Conservation (phyloP, 345 rosid species). For the Lumnitzera littorea region DNA sequence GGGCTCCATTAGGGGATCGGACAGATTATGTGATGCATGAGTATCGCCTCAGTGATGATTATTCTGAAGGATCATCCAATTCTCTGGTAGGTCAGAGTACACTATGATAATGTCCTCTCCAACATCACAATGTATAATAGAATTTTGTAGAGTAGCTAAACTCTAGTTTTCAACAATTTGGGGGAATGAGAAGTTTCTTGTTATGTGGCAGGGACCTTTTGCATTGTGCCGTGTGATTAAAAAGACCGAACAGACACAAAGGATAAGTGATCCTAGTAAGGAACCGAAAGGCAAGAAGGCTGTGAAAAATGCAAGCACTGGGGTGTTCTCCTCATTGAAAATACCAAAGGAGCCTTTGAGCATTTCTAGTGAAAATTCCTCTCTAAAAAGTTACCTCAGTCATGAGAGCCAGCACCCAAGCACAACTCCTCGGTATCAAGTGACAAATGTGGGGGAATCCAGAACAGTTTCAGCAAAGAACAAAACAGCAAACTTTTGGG, state of each 20-base stretch:
- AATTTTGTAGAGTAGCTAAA: neutral
- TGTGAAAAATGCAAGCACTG: conserved; percentile 31
- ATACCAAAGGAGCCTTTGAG: conserved; percentile 31
- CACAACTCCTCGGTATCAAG: conserved; percentile 39
- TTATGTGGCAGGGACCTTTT: conserved; percentile 48
- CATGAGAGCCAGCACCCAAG: conserved; percentile 30
- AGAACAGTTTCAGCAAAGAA: conserved; percentile 24
- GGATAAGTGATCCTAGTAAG: conserved; percentile 23
- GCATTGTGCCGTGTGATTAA: conserved; percentile 72
- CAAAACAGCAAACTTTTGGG: conserved; percentile 30
- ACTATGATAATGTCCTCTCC: neutral
- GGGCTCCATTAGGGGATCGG: conserved; percentile 73
- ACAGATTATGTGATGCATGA: conserved; percentile 84
- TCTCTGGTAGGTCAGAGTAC: conserved; percentile 31
- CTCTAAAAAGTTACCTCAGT: conserved; percentile 12
- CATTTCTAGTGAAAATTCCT: conserved; percentile 27
- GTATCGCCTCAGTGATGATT: conserved; percentile 59
- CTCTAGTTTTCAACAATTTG: neutral
- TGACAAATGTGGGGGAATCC: conserved; percentile 13
- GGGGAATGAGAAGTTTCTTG: neutral
- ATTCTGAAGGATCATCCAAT: conserved; percentile 30
- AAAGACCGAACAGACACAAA: conserved; percentile 44
- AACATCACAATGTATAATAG: neutral
- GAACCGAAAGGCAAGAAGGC: conserved; percentile 21
- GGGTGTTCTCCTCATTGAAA: conserved; percentile 20